phyloP scores from a whole-genome alignment of 306 rosid genomes.

The Rosa persica region DNA sequence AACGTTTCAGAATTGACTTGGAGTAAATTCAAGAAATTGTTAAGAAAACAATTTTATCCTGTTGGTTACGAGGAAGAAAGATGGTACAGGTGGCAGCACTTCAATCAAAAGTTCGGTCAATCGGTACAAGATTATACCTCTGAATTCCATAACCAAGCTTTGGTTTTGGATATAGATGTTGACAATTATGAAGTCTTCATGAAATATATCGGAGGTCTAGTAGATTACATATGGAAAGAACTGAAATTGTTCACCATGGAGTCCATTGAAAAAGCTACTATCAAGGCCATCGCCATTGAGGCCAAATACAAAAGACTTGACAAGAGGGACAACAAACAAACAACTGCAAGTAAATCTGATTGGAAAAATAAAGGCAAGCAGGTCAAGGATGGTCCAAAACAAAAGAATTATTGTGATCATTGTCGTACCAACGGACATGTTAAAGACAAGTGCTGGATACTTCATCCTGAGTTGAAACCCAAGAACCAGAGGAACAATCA shows the following conservation, averaged over 20 bases:
- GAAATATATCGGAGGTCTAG: neutral
- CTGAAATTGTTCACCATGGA: neutral
- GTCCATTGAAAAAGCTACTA: neutral
- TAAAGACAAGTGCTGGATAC: neutral
- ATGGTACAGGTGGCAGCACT: neutral
- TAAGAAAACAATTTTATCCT: neutral
- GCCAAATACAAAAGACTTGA: neutral
- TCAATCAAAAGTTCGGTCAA: neutral
- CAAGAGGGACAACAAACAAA: neutral
- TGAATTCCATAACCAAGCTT: neutral
- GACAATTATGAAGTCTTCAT: neutral
- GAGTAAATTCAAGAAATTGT: neutral
- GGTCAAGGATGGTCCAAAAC: neutral
- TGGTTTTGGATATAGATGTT: neutral
- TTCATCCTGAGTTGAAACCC: neutral
- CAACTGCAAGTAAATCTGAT: neutral
- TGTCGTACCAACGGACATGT: neutral
- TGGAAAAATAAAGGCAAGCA: neutral
- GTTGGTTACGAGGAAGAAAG: neutral
- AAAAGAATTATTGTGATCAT: neutral
- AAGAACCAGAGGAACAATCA: slow-evolving; percentile 1
- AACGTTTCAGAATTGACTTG: neutral
- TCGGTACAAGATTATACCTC: neutral
- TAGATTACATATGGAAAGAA: neutral
- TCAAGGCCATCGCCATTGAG: neutral